Conservation (phyloP, 352 stramenopile species). For the Phytophthora constricta region DNA sequence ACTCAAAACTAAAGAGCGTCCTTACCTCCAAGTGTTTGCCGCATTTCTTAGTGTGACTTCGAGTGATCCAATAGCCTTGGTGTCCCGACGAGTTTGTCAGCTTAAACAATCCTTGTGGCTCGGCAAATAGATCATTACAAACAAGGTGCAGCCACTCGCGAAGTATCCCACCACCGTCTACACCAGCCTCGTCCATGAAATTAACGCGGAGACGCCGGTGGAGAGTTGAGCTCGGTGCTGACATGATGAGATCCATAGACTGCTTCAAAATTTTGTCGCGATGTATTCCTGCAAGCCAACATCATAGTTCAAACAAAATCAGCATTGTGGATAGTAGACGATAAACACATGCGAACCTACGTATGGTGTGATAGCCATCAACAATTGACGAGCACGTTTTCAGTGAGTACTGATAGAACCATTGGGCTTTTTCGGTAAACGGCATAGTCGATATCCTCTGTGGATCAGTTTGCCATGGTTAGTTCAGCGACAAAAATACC, state of each 20-base stretch:
- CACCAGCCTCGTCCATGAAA: conserved; percentile 82
- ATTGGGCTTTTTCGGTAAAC: conserved; percentile 71
- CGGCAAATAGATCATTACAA: conserved; percentile 65
- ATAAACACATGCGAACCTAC: conserved; percentile 35
- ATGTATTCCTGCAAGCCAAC: conserved; percentile 51
- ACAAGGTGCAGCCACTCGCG: conserved; percentile 85
- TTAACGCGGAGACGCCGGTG: conserved; percentile 82
- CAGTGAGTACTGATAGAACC: conserved; percentile 71
- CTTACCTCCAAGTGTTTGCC: conserved; percentile 52
- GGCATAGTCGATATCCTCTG: conserved; percentile 48
- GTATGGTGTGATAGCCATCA: conserved; percentile 69
- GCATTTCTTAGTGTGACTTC: conserved; percentile 23
- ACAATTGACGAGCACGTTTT: conserved; percentile 62
- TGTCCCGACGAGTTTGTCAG: conserved; percentile 50
- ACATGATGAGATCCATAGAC: conserved; percentile 66
- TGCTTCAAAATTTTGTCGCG: conserved; percentile 77
- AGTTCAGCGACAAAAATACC: neutral
- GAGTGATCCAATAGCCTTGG: conserved; percentile 74
- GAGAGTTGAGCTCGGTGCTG: conserved; percentile 50
- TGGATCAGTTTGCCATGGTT: neutral
- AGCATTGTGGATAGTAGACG: neutral
- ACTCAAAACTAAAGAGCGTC: neutral
- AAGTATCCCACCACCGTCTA: conserved; percentile 80
- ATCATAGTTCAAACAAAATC: neutral
- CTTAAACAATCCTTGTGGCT: conserved; percentile 57